Conservation (phyloP, 495 filamentous ascomycete species). For the Penicillium cinerascens region DNA sequence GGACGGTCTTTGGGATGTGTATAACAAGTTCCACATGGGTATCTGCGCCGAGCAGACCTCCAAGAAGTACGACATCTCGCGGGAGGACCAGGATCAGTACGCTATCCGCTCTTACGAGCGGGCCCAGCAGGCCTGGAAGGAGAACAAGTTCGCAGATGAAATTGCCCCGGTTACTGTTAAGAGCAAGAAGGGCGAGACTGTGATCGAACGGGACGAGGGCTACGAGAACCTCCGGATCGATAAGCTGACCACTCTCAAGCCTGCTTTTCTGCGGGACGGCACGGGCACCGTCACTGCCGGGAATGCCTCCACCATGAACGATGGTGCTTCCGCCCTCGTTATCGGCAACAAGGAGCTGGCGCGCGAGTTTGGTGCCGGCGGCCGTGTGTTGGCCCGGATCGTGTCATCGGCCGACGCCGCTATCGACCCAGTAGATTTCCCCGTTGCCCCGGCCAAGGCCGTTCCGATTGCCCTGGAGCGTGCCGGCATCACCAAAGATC, state of each 20-base stretch:
- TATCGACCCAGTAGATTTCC: constrained; percentile 92
- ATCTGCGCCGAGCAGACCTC: constrained; percentile 95
- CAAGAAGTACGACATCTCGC: constrained; percentile 74
- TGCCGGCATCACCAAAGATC: constrained; percentile 82
- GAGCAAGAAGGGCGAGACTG: constrained; percentile 74
- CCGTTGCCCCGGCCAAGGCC: constrained; percentile 85
- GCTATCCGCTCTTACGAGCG: constrained; percentile 84
- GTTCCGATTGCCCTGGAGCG: constrained; percentile 86
- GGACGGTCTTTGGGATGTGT: constrained; percentile 95
- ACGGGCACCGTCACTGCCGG: constrained; percentile 91
- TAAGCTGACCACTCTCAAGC: constrained; percentile 81
- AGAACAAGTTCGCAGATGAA: constrained; percentile 76
- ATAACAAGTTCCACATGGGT: constrained; percentile 96
- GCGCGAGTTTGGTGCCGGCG: constrained; percentile 65
- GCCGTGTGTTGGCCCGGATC: constrained; percentile 78
- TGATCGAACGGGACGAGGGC: constrained; percentile 81
- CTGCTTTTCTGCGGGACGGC: constrained; percentile 80
- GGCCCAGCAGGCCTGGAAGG: constrained; percentile 85
- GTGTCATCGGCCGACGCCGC: constrained; percentile 86
- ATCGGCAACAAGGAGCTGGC: constrained; percentile 74
- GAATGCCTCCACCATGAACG: constrained; percentile 88
- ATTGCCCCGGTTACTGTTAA: constrained; percentile 82
- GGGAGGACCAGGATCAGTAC: constrained; percentile 86
- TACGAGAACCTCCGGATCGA: constrained; percentile 80
- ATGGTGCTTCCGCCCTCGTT: constrained; percentile 90